Conservation (phyloP, 306 rosid genomes). For the Lathyrus aphaca region DNA sequence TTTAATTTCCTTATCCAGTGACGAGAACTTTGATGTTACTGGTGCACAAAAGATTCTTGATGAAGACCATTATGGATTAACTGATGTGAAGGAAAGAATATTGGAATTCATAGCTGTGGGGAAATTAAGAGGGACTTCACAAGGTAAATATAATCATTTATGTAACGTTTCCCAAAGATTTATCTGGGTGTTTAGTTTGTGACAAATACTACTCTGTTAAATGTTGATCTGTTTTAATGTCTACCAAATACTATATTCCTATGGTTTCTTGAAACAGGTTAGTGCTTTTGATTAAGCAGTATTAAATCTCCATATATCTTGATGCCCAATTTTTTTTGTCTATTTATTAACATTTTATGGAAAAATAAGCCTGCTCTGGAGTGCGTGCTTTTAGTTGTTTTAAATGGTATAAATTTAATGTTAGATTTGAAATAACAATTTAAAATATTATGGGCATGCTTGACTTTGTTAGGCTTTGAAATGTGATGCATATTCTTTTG, state of each 20-base stretch:
- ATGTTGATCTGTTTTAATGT: slow-evolving; percentile 31
- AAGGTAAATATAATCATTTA: slow-evolving; percentile 61
- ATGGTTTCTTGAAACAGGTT: slow-evolving; percentile 3
- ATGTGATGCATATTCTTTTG: slow-evolving; percentile 23
- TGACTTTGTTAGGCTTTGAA: slow-evolving; percentile 25
- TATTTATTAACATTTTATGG: not conserved
- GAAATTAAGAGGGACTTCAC: slow-evolving; percentile 92
- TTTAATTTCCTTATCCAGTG: slow-evolving; percentile 58
- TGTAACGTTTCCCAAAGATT: slow-evolving; percentile 3
- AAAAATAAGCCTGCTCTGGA: slow-evolving; percentile 18
- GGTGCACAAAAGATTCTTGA: slow-evolving; percentile 91
- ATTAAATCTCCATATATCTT: slow-evolving; percentile 33
- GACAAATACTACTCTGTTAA: slow-evolving; percentile 12
- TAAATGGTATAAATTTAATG: slow-evolving; percentile 13
- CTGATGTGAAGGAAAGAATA: slow-evolving; percentile 96
- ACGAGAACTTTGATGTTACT: slow-evolving; percentile 94
- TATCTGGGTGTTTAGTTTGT: slow-evolving; percentile 27
- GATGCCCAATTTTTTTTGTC: slow-evolving; percentile 22
- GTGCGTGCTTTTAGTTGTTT: slow-evolving; percentile 33
- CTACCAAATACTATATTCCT: slow-evolving; percentile 14
- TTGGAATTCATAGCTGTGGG: slow-evolving; percentile 98
- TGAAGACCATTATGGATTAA: slow-evolving; percentile 97
- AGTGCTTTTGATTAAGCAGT: slow-evolving; percentile 26
- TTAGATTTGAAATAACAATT: slow-evolving; percentile 9
- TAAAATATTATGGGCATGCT: slow-evolving; percentile 7